Conservation (phyloP, 805 yeast genomes). For the Candida loeiensis region DNA sequence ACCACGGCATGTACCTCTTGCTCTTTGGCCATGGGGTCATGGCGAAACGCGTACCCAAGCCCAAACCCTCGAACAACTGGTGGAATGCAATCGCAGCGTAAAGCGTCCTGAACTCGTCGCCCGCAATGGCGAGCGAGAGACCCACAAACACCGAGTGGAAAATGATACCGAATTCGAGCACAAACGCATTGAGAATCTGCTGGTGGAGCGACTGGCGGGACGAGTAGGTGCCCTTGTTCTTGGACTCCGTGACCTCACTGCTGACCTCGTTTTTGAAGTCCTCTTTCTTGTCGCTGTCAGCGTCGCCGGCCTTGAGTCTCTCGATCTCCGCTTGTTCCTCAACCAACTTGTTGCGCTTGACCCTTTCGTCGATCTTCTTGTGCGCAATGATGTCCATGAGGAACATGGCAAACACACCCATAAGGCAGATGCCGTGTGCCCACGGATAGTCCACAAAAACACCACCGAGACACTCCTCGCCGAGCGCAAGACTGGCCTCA, state of each 20-base stretch:
- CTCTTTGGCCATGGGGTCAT: conserved; percentile 24
- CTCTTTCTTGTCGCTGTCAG: background rate
- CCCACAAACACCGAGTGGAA: conserved; percentile 34
- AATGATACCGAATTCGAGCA: conserved; percentile 32
- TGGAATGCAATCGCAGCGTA: conserved; percentile 30
- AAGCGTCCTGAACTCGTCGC: conserved; percentile 26
- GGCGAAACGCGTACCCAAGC: conserved; percentile 30
- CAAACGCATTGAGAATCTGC: conserved; percentile 51
- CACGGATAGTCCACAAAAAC: conserved; percentile 27
- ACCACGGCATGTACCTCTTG: conserved; percentile 45
- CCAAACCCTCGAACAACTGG: conserved; percentile 33
- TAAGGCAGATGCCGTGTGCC: conserved; percentile 31
- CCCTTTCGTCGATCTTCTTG: conserved; percentile 10
- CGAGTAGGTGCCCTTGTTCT: background rate
- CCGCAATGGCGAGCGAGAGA: conserved; percentile 30
- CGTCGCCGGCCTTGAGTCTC: background rate
- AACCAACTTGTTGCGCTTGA: background rate
- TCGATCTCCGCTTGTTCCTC: background rate
- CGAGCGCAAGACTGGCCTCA: conserved; percentile 24
- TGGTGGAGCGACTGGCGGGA: conserved; percentile 27
- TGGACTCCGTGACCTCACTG: too few relatives aligned
- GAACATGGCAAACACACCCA: conserved; percentile 30
- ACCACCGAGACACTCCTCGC: conserved; percentile 28
- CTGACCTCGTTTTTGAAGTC: background rate
- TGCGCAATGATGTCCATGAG: conserved; percentile 27